A percentile compares a stretch with the other conserved stretches of the same genome.
phyloP scores from a whole-genome alignment of 768 basidiomycete genomes.

The Tremella mesenterica region DNA sequence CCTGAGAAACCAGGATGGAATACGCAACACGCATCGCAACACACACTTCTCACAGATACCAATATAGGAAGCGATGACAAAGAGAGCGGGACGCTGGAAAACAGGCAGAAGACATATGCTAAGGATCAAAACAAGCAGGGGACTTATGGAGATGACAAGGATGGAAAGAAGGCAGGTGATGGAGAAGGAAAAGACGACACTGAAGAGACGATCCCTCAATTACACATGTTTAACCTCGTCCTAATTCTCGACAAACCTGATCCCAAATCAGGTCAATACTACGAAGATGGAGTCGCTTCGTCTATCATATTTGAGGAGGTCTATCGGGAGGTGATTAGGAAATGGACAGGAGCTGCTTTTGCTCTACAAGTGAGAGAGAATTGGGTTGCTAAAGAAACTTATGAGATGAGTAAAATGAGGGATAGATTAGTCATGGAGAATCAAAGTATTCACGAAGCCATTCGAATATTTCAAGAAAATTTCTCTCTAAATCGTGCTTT shows the following conservation, averaged over 20 bases:
- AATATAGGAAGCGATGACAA: too few species aligned
- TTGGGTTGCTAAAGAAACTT: conserved; percentile 77
- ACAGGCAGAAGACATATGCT: background rate
- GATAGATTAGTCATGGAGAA: conserved; percentile 55
- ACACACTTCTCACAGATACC: too few species aligned
- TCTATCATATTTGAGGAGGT: conserved; percentile 54
- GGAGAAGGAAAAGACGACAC: conserved; percentile 13
- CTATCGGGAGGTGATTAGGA: conserved; percentile 81
- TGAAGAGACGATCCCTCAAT: conserved; percentile 22
- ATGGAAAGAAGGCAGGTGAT: conserved; percentile 1
- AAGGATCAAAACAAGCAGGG: background rate
- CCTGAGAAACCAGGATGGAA: background rate
- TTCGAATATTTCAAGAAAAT: conserved; percentile 52
- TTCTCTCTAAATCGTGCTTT: conserved; percentile 73
- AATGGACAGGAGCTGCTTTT: conserved; percentile 81
- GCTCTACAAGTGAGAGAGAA: conserved; percentile 80
- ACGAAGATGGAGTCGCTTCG: conserved; percentile 12
- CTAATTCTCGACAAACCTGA: conserved; percentile 82
- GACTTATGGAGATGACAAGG: too few species aligned
- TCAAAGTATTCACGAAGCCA: conserved; percentile 38
- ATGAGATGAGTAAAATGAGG: conserved; percentile 58
- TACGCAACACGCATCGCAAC: background rate
- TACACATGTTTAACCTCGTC: conserved; percentile 63
- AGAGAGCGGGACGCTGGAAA: too few species aligned
- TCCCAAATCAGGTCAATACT: conserved; percentile 46